Conservation (phyloP, 257 asterid species). For the Salvia miltiorrhiza region DNA sequence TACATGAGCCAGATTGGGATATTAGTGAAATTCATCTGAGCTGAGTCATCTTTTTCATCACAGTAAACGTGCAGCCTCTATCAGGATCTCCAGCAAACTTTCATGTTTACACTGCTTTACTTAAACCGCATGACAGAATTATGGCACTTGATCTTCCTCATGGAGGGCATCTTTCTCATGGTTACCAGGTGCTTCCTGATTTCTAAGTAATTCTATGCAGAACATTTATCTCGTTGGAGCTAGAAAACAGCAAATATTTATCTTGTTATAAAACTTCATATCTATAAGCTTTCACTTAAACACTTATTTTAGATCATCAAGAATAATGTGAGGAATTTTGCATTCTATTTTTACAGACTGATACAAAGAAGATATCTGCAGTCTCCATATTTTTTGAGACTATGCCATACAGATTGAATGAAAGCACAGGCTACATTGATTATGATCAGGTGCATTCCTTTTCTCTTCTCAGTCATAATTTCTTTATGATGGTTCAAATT, state of each 20-base stretch:
- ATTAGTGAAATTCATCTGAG: background rate
- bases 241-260: background rate
- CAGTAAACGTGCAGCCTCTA: slow-evolving; percentile 89
- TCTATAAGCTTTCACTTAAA: background rate
- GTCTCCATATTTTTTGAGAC: slow-evolving; percentile 96
- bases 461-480: background rate
- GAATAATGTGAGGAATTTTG: slow-evolving; percentile 8
- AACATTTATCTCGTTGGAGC: background rate
- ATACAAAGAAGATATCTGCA: slow-evolving; percentile 98
- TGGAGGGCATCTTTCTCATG: slow-evolving; percentile 95
- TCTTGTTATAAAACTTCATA: background rate
- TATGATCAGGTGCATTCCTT: slow-evolving; percentile 67
- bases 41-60: slow-evolving; percentile 11
- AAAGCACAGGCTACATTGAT: slow-evolving; percentile 88
- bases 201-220: background rate
- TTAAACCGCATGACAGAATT: slow-evolving; percentile 85
- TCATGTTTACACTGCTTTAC: slow-evolving; percentile 82
- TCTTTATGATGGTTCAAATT: background rate
- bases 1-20: background rate
- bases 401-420: slow-evolving; percentile 95
- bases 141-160: slow-evolving; percentile 98
- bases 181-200: slow-evolving; percentile 64
- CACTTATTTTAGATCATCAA: background rate
- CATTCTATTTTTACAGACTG: slow-evolving; percentile 56
- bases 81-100: slow-evolving; percentile 89